Evolutionary conservation across 495 filamentous ascomycete genomes (phyloP).

Genomic region (Trypethelium eluteriae): DNA sequence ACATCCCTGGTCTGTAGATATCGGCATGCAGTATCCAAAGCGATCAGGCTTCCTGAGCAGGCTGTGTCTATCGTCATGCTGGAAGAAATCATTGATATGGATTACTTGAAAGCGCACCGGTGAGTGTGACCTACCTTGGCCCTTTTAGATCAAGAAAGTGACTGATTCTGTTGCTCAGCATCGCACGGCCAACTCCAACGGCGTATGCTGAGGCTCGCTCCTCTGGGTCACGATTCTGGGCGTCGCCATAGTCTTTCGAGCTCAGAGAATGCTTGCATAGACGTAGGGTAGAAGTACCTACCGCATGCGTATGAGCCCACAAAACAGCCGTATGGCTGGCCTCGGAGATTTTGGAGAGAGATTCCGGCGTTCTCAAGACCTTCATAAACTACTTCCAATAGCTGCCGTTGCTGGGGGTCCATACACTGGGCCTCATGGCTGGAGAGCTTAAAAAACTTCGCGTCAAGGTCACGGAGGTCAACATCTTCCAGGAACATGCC

Average conservation of each 20-base stretch:
- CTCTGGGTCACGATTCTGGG: slow-evolving; percentile 29
- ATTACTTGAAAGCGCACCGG: background rate
- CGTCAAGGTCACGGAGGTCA: slow-evolving; percentile 16
- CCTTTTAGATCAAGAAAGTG: slow-evolving; percentile 3
- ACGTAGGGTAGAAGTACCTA: background rate
- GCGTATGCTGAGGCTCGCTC: background rate
- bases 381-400: slow-evolving; percentile 15
- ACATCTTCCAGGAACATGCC: background rate
- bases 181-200: background rate
- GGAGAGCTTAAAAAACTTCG: slow-evolving; percentile 17
- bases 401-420: slow-evolving; percentile 17
- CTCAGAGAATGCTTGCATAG: background rate
- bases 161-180: background rate
- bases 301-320: background rate
- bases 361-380: slow-evolving; percentile 13
- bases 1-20: slow-evolving; percentile 3
- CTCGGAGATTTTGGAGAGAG: background rate
- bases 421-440: slow-evolving; percentile 14
- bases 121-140: background rate
- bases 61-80: slow-evolving; percentile 7
- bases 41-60: background rate
- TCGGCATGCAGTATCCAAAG: background rate
- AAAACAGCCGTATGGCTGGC: background rate
- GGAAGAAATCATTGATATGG: background rate
- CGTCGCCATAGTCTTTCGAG: slow-evolving; percentile 26